Percentiles rank a stretch among this genome's conserved stretches.
These are phyloP conservation scores for Aquilaria agallochum DNA, from an alignment of 441 rosid genomes.

Conservation along the genomic window DNA sequence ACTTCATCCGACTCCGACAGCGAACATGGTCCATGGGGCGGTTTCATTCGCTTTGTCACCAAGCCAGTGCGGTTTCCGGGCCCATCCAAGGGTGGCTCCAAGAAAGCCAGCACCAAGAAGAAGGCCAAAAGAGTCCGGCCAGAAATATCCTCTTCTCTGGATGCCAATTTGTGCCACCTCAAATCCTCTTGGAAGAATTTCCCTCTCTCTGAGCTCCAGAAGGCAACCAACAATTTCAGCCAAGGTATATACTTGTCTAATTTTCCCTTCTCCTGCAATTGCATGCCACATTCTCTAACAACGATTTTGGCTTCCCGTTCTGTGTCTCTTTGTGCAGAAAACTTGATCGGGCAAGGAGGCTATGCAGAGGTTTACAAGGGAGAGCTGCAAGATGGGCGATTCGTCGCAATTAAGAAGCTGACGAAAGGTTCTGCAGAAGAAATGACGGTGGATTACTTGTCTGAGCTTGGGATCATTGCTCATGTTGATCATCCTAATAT, in stretches of 20 bases:
- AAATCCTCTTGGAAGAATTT: slow-evolving; percentile 84
- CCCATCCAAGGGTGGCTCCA: too few relatives aligned
- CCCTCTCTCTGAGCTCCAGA: slow-evolving; percentile 53
- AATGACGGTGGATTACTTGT: slow-evolving; percentile 79
- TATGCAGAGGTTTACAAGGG: slow-evolving; percentile 92
- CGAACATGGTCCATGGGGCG: slow-evolving; percentile 34
- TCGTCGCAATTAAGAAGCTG: slow-evolving; percentile 72
- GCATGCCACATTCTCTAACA: too few relatives aligned
- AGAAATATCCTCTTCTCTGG: slow-evolving; percentile 24
- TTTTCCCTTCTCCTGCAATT: not conserved
- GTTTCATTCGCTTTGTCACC: slow-evolving; percentile 54
- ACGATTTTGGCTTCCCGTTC: too few relatives aligned
- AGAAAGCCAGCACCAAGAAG: slow-evolving; percentile 29
- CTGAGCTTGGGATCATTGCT: slow-evolving; percentile 89
- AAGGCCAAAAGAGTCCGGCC: slow-evolving; percentile 64
- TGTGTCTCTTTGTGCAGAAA: slow-evolving; percentile 35
- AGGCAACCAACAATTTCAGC: slow-evolving; percentile 70
- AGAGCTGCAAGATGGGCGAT: slow-evolving; percentile 46
- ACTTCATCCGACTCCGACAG: slow-evolving; percentile 19
- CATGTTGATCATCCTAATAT: slow-evolving; percentile 93
- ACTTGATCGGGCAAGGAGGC: slow-evolving; percentile 91
- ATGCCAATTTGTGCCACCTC: slow-evolving; percentile 48
- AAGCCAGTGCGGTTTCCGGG: slow-evolving; percentile 14
- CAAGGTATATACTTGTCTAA: slow-evolving; percentile 36
- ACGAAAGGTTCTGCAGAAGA: slow-evolving; percentile 79